Percentiles rank a stretch among this genome's conserved stretches.
Evolutionary conservation across 2,329 filamentous ascomycete genomes (phyloP).

Genomic region (Apiospora hydei): DNA sequence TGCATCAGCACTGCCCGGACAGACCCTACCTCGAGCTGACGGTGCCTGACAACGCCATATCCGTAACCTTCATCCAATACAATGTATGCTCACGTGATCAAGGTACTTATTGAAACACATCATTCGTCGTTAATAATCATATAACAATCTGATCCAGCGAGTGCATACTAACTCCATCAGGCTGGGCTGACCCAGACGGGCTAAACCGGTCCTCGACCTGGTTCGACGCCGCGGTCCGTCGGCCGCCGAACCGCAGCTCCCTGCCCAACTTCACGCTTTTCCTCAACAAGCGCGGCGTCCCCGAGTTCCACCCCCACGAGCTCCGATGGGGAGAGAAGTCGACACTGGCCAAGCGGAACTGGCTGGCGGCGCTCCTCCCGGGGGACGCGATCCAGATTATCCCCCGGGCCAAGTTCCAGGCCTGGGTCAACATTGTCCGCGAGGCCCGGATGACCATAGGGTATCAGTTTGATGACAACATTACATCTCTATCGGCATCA

Average conservation of each 20-base stretch:
- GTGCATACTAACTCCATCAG: too few species aligned
- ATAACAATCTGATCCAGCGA: too few species aligned
- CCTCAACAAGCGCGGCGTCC: not conserved
- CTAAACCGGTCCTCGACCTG: not conserved
- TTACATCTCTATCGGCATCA: not conserved
- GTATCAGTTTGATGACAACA: not conserved
- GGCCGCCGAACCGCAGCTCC: conserved; percentile 10
- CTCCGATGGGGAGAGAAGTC: not conserved
- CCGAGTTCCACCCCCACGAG: not conserved
- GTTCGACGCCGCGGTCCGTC: conserved; percentile 6
- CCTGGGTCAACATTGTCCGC: conserved; percentile 19
- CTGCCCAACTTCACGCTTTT: conserved; percentile 8
- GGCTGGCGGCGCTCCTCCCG: conserved; percentile 7
- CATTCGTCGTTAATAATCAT: too few species aligned
- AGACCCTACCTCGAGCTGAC: conserved; percentile 19
- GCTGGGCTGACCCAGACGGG: not conserved
- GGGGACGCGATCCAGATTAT: conserved; percentile 21
- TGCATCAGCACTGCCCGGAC: conserved; percentile 23
- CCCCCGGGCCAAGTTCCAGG: conserved; percentile 15
- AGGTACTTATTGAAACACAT: too few species aligned
- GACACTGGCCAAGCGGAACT: not conserved
- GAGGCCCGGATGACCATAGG: not conserved
- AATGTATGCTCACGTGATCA: conserved; percentile 16
- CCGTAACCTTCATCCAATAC: not conserved
- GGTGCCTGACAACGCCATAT: not conserved